Evolutionary conservation across 768 basidiomycete species (phyloP), one percentile per base, ranked within the genome.

Genomic region (Kwoniella sp.): DNA sequence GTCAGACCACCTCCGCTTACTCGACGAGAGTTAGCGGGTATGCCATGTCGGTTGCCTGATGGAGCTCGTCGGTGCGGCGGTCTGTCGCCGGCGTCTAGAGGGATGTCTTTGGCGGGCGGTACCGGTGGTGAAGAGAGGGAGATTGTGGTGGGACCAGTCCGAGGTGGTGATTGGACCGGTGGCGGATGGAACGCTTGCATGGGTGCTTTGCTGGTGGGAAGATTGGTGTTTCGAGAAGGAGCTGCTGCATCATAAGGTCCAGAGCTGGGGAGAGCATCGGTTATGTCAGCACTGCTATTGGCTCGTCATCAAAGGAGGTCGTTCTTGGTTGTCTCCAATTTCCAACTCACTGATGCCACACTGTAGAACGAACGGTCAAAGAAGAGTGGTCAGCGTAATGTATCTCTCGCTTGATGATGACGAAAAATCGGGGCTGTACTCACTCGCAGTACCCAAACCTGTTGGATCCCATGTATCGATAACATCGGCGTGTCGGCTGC

Each of bases 381-480:
- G 37, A 3, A 37, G 40, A 46, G 17, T 4, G 9, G 26, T 55
- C 54, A 55, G 33, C 54, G 21, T 49, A 46, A 48, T 10, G 22
- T 19, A 2, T 22, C 22, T 46, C 15, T 10, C 17, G 25, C 33
- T 36, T 21, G 22, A n/a, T 25, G 9, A 59, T 44, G 21, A 54
- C 17, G 33, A 13, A 33, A 33, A 6, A 47, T 15, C n/a, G 19
- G 8, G 30, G 3, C 26, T 22, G 13, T 22, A 71, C 74, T 76
- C 63, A 76, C 74, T 77, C 9, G 74, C 74, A 61, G 58, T 71
- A 4, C 79, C 79, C 24, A 80, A 44, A 22, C 79, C 79, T 0
- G 79, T 77, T n/a, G 77, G 77, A 69, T 80, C 79, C 79, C 79
- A 80, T 21, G 68, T 68, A 68, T 80, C 79, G 30, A 80, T 78